Conservation (phyloP, 176 grass and related monocot genomes). For the Eleusine indica region DNA sequence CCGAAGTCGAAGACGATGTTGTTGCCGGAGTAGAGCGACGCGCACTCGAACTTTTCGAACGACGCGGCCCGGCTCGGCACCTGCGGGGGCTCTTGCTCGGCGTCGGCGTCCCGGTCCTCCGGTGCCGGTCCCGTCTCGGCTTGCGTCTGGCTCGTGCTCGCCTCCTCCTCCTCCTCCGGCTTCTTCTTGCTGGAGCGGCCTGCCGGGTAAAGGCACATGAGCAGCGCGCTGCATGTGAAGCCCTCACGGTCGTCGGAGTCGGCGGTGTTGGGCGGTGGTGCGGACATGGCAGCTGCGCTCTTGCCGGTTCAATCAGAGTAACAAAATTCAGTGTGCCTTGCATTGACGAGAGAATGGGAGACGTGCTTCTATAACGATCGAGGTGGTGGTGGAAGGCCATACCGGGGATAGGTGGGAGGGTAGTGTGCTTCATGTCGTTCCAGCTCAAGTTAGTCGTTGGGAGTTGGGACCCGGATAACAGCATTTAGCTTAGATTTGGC, state of each 20-base stretch:
- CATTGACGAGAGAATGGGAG: neutral
- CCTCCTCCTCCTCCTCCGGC: neutral
- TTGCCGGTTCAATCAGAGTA: conserved; percentile 1
- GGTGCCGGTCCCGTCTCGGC: neutral
- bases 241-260: conserved; percentile 11
- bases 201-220: conserved; percentile 43
- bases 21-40: conserved; percentile 46
- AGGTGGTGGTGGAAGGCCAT: conserved; percentile 46
- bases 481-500: neutral
- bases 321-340: neutral
- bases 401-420: conserved; percentile 5
- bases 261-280: neutral
- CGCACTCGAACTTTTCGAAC: conserved; percentile 38
- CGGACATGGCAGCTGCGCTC: conserved; percentile 41
- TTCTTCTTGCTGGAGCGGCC: conserved; percentile 54
- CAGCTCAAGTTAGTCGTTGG: conserved; percentile 12
- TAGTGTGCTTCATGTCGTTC: conserved; percentile 46
- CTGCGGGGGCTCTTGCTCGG: neutral
- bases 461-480: neutral
- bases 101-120: neutral
- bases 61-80: conserved; percentile 13
- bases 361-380: conserved; percentile 4
- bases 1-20: conserved; percentile 53
- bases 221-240: conserved; percentile 49
- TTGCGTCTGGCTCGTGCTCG: conserved; percentile 2